A percentile compares a stretch with the other conserved stretches of the same genome.
Evolutionary conservation across 106 monocot genomes (phyloP).

Genomic region (Ottelia alismoides): DNA sequence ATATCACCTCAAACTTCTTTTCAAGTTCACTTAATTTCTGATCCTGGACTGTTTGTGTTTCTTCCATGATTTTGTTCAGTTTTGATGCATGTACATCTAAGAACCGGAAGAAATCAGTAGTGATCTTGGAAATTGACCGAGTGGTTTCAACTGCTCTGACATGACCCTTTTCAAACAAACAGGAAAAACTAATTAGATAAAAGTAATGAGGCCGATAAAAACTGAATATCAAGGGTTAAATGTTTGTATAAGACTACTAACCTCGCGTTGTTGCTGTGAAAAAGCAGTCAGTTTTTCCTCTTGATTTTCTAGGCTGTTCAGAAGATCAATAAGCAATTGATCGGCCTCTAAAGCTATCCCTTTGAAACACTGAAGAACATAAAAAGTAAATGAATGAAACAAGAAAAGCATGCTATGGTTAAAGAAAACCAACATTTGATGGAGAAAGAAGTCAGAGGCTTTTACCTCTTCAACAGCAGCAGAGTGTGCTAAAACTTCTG

Average conservation of each 20-base stretch:
- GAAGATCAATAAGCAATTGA: conserved; percentile 48
- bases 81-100: conserved; percentile 43
- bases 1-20: conserved; percentile 71
- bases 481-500: conserved; percentile 43
- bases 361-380: conserved; percentile 39
- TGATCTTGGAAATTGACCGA: conserved; percentile 49
- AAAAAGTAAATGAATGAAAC: no score
- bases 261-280: conserved; percentile 58
- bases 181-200: conserved; percentile 4
- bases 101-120: conserved; percentile 43
- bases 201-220: not conserved
- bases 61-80: conserved; percentile 49
- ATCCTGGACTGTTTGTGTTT: conserved; percentile 42
- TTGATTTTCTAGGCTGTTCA: conserved; percentile 36
- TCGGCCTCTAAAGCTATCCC: conserved; percentile 42
- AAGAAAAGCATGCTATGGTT: not conserved
- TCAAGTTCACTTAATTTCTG: conserved; percentile 47
- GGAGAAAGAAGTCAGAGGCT: not conserved
- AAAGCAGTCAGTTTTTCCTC: conserved; percentile 43
- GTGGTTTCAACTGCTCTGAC: conserved; percentile 40
- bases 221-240: not conserved
- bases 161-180: conserved; percentile 31
- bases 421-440: not conserved
- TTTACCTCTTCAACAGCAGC: conserved; percentile 50
- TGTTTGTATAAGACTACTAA: conserved; percentile 1